Base-by-base conservation (phyloP, 495 filamentous ascomycete species). In the Penicillium odoratum region DNA sequence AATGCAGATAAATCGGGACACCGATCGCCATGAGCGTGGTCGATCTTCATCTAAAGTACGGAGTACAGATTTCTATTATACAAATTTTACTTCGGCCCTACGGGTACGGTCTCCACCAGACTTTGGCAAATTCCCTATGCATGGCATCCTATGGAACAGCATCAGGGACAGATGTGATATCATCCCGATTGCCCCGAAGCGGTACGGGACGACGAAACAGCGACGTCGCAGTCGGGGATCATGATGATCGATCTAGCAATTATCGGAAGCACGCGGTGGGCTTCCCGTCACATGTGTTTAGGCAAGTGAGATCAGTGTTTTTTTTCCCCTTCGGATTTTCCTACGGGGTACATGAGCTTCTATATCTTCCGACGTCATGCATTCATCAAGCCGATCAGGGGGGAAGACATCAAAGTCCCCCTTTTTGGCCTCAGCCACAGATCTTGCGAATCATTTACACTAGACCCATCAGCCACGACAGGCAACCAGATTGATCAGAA, bases 281-380 rank as follows among this genome's bases (percentile, higher is more conserved):
- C 16, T 40, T 16, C 1, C 15, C 15, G 15, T 15, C 38, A 40
- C n/a, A n/a, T 16, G 4, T 16, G 11, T 7, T n/a, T 3, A 40
- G 15, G 31, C 31, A 33, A 3, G 38, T 11, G 33, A 36, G 33
- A 36, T 13, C 33, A 11, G 1, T 16, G 16, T 16, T 40, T 40
- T 15, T 38, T 38, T 38, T 38, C 15, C 2, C 16, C 38, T 10
- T 11, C 9, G 21, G 21, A 2, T 21, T 21, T 21, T 21, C 2
- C 2, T 21, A 21, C 21, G 2, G 21, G 21, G 21, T 21, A 21
- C 21, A 21, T 11, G 33, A 36, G 33, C 33, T 36, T 36, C 33
- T 9, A 36, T 36, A 36, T 34, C 10, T n/a, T 16, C 43, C 57
- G 53, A 64, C 61, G 61, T 64, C 61, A 64, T 64, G 55, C 49